These are phyloP conservation scores for Posidonia australis DNA, from an alignment of 106 monocot species.

Conservation along the genomic window DNA sequence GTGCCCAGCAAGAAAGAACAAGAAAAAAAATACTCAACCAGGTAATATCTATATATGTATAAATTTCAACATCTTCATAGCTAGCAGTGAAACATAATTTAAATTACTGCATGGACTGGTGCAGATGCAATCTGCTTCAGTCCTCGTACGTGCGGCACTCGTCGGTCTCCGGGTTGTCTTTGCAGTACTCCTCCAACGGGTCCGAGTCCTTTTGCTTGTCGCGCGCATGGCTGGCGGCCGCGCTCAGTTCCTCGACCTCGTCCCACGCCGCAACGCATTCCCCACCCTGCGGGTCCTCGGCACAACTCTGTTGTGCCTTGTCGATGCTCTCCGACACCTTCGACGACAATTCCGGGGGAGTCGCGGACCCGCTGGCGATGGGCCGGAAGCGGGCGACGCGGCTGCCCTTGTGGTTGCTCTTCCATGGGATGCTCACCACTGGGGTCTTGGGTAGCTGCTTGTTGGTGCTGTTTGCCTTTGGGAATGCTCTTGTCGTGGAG, in stretches of 20 bases:
- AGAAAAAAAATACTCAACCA: too few relatives aligned
- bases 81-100: too few relatives aligned
- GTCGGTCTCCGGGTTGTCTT: constrained; percentile 87
- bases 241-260: constrained; percentile 96
- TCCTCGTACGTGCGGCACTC: constrained; percentile 96
- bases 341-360: constrained; percentile 51
- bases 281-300: constrained; percentile 37
- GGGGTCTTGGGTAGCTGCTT: constrained; percentile 3
- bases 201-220: constrained; percentile 66
- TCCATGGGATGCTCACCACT: constrained; percentile 1
- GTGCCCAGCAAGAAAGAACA: too few relatives aligned
- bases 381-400: constrained; percentile 1
- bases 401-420: neutral
- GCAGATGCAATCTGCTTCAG: too few relatives aligned
- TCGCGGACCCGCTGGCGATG: constrained; percentile 31
- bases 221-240: constrained; percentile 84
- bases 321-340: constrained; percentile 78
- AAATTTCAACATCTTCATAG: too few relatives aligned
- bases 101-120: too few relatives aligned
- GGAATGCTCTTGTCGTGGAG: constrained; percentile 21
- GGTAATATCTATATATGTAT: too few relatives aligned
- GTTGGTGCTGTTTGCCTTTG: neutral
- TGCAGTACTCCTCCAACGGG: constrained; percentile 84
- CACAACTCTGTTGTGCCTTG: constrained; percentile 63
- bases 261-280: constrained; percentile 98